Base-by-base conservation (phyloP, 441 rosid genomes). In the Arabidopsis hybrid region DNA sequence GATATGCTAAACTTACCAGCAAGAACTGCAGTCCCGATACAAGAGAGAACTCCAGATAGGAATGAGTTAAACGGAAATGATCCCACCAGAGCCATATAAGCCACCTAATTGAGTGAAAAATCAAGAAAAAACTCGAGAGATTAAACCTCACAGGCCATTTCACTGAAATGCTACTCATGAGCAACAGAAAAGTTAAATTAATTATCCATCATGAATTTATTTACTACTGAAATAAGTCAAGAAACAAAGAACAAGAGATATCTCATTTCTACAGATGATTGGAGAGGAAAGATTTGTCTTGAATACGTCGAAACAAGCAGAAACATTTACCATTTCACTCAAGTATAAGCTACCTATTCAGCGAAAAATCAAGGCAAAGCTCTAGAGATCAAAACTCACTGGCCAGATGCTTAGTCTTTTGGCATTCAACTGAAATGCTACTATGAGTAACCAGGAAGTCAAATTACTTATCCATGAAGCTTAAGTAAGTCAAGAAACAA, bases 31-130 rank as follows among this genome's bases (percentile, higher is more conserved):
- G 97, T 94, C 49, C 99, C 96, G 11, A 87, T 69, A 76, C 97
- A 90, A 73, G 97, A 94, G 79, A 94, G 99, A 53, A 92, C 84
- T 63, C 97, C 99, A 10, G 96, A 95, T 10, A 95, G 91, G 81
- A 92, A 95, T n/a, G 97, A 92, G 81, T 95, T 95, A 85, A 95
- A 95, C 8, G 99, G 99, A 72, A 95, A 92, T 60, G 97, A 92
- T 76, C 99, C 97, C 59, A 89, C 99, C 71, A 88, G n/a, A 69
- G 97, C 97, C 98, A 92, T 88, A 85, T 95, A 95, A 63, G 72
- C 94, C 39, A 92, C 93, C 97, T 92, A 80, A 80, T 16, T 61
- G 56, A 77, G 63, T 74, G 14, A 51, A 73, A 62, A 72, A 68
- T 47, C 40, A 75, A 61, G 18, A 40, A 3, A 56, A 43, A 35